These are phyloP conservation scores for Tulasnella sp. DNA, from an alignment of 768 basidiomycete genomes.

Conservation along the genomic window DNA sequence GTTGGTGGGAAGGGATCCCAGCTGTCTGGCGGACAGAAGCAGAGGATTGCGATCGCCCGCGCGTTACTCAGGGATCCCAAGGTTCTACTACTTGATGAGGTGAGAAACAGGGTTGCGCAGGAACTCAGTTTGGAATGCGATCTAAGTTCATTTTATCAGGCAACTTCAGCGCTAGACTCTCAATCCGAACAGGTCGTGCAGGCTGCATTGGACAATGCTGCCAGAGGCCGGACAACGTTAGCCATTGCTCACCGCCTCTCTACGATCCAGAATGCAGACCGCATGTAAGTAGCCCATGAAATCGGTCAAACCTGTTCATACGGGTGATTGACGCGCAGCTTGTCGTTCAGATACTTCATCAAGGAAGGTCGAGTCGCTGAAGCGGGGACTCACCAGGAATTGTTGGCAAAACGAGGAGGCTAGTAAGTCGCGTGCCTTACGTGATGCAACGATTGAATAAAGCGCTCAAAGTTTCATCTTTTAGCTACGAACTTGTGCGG, in stretches of 20 bases:
- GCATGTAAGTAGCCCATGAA: conserved; percentile 56
- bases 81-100: conserved; percentile 78
- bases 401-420: conserved; percentile 42
- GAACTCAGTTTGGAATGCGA: too few relatives aligned
- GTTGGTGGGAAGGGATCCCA: conserved; percentile 59
- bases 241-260: conserved; percentile 93
- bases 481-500: too few relatives aligned
- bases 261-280: conserved; percentile 87
- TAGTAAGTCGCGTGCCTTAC: conserved; percentile 30
- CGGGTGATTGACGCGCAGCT: too few relatives aligned
- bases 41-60: conserved; percentile 80
- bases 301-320: too few relatives aligned
- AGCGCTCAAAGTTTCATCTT: too few relatives aligned
- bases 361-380: conserved; percentile 83
- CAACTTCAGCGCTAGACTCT: conserved; percentile 86
- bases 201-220: conserved; percentile 85
- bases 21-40: conserved; percentile 84
- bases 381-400: conserved; percentile 82
- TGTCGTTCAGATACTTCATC: conserved; percentile 66
- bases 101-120: too few relatives aligned
- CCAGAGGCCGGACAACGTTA: conserved; percentile 88
- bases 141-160: conserved; percentile 36
- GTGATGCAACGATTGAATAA: too few relatives aligned
- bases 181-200: conserved; percentile 94
- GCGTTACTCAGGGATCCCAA: conserved; percentile 89